A percentile compares a stretch with the other conserved stretches of the same genome.
These are phyloP conservation scores for Crepidotus variabilis DNA, from an alignment of 768 basidiomycete species.

Conservation along the genomic window DNA sequence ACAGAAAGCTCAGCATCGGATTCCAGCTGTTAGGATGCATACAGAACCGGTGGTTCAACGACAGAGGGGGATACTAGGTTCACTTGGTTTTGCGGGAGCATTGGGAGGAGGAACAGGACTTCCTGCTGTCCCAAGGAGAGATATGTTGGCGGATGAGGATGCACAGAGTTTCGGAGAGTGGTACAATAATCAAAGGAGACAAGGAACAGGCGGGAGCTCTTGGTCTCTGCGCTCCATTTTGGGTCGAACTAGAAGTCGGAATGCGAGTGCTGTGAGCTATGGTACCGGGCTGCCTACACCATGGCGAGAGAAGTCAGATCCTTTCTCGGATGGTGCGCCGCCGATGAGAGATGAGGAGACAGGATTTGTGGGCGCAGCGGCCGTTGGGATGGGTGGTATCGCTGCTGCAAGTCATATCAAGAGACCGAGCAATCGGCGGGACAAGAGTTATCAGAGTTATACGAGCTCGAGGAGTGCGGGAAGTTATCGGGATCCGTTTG, in stretches of 20 bases:
- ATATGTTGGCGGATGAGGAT: constrained; percentile 82
- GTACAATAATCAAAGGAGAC: constrained; percentile 31
- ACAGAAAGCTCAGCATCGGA: constrained; percentile 7
- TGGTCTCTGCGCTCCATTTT: constrained; percentile 53
- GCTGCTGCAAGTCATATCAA: constrained; percentile 14
- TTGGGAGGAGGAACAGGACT: too few relatives aligned
- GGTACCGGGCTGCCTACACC: constrained; percentile 15
- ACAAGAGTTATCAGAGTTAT: constrained; percentile 36
- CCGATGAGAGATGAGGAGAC: constrained; percentile 32
- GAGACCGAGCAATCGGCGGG: constrained; percentile 24
- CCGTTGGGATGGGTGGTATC: constrained; percentile 9
- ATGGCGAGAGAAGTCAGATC: constrained; percentile 46
- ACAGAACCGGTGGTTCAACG: constrained; percentile 9
- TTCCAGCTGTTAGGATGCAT: constrained; percentile 27
- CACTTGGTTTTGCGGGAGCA: constrained; percentile 23
- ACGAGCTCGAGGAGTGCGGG: constrained; percentile 14
- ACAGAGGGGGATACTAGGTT: constrained; percentile 23
- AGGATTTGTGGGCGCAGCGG: constrained; percentile 11
- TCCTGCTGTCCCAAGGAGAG: constrained; percentile 35
- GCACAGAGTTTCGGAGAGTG: constrained; percentile 45
- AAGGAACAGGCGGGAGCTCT: constrained; percentile 41
- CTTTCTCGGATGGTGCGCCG: constrained; percentile 43
- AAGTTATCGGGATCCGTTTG: constrained; percentile 49
- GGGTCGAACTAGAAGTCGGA: constrained; percentile 35
- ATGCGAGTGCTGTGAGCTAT: constrained; percentile 30